Evolutionary conservation across 768 basidiomycete species (phyloP).

Genomic region (Lactarius psammicola): DNA sequence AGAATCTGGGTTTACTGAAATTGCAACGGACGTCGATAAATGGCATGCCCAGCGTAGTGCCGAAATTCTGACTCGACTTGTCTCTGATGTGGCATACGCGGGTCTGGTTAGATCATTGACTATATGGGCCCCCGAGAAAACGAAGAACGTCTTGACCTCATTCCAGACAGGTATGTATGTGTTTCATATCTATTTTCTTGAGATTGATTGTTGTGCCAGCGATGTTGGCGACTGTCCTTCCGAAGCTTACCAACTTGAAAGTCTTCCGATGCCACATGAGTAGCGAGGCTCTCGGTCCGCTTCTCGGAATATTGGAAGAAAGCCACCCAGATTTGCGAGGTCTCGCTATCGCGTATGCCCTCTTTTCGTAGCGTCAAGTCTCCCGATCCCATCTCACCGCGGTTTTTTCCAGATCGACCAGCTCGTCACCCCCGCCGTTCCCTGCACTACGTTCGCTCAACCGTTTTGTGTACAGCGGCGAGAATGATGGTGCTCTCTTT

Average conservation of each 20-base stretch:
- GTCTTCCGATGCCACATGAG: conserved; percentile 62
- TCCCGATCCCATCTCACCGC: not conserved
- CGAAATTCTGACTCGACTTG: conserved; percentile 66
- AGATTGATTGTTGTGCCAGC: not conserved
- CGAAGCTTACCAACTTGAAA: conserved; percentile 56
- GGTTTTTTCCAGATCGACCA: conserved; percentile 5
- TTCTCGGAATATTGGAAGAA: conserved; percentile 53
- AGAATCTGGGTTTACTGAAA: conserved; percentile 32
- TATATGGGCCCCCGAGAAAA: conserved; percentile 53
- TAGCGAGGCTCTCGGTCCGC: conserved; percentile 49
- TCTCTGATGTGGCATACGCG: conserved; percentile 59
- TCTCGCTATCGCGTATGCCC: conserved; percentile 39
- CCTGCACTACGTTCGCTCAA: conserved; percentile 30
- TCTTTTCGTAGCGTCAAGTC: not conserved
- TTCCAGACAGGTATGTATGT: conserved; percentile 58
- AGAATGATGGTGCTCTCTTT: conserved; percentile 39
- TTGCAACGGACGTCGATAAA: conserved; percentile 41
- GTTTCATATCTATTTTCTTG: not conserved
- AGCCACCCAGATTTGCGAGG: conserved; percentile 45
- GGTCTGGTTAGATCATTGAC: conserved; percentile 54
- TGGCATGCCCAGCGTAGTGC: conserved; percentile 64
- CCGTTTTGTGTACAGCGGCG: conserved; percentile 36
- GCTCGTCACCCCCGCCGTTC: not conserved
- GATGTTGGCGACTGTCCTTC: conserved; percentile 67
- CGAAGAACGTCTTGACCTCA: conserved; percentile 50